Evolutionary conservation across 2,329 filamentous ascomycete species (phyloP), one percentile per base, ranked within the genome.

Genomic region (Phoma sp.): DNA sequence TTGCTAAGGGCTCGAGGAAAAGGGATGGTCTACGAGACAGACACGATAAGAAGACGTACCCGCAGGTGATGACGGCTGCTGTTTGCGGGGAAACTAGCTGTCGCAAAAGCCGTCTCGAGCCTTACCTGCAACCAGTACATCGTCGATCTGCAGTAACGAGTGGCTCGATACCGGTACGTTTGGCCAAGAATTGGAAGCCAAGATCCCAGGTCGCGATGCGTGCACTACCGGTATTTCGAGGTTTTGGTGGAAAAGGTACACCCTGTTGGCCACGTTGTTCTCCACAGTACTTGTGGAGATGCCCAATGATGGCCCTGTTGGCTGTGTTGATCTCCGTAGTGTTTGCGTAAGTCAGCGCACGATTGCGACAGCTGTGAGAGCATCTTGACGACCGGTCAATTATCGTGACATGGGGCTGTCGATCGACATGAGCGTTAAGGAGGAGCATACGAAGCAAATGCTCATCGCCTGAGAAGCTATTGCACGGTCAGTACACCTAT

Each of bases 31-130:
- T 33, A 27, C 27, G 31, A 33, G 37, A 43, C 7, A 13, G 6
- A 17, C 40, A 35, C 37, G 46, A 47, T 43, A 51, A 55, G 24
- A 12, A 38, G 25, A 40, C 41, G 52, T 15, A 41, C 46, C 19
- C 17, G 17, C 17, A 36, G 27, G 37, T 38, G 46, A 46, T 33
- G 46, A 55, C 31, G 31, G 37, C 19, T 31, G 35, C 13, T 17
- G 6, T 21, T 41, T 51, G 52, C 19, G 36, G 37, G 36, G 37
- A 45, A 47, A 19, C 21, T 44, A 4, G 19, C 37, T 19, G 24
- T 32, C 17, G 35, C 31, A 13, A 21, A 27, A 39, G 45, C 38
- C 31, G 36, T 45, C 46, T 51, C 37, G 37, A 29, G 43, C n/a
- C 46, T 22, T 40, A 10, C 15, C 40, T 21, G 32, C 41, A 31